Base-by-base conservation (phyloP, 73 alveolate species). In the Uronychia binucleata region DNA sequence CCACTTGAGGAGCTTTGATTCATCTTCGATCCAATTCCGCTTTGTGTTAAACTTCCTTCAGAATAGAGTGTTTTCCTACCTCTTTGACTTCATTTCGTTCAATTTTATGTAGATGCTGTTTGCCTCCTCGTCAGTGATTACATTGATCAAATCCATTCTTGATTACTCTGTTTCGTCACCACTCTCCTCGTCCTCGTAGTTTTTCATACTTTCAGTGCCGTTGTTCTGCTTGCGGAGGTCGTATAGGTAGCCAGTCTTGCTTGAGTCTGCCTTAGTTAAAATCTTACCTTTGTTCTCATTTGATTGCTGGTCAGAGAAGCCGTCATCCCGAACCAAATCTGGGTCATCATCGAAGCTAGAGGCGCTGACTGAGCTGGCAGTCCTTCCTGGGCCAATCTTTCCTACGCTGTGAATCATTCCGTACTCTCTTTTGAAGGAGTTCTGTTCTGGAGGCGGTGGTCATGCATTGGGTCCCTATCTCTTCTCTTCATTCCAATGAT, bases 1-100 rank as follows among this genome's bases (percentile, higher is more conserved):
- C 90, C 90, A 83, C 74, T 83, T 83, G 26, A 83, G 85, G 26
- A 83, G 59, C 31, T 35, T 75, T 1, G 90, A 59, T 57, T 83
- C 90, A 5, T 83, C 90, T 31, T 83, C 90, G 26, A 85, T 30
- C 90, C 90, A 83, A 30, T 83, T 83, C 79, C 75, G 74, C 79
- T 83, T 83, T 25, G 34, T 75, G 60, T 75, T 59, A 29, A 81
- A 81, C 31, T 83, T 83, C 11, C 90, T 25, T 11, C 33, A 26
- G 11, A 5, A 14, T 26, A 57, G 35, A 46, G 19, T 46, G 67
- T 5, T 46, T 5, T 11, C 19, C 5, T 46, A 46, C 67, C 67
- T 46, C 19, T 46, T 46, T 5, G 5, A 11, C 19, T 46, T 46
- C 30, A 75, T 29, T 30, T n/a, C 33, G 34, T 77, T 33, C 0